Conservation (phyloP, 2,329 filamentous ascomycete genomes). For the Colletotrichum shisoi region DNA sequence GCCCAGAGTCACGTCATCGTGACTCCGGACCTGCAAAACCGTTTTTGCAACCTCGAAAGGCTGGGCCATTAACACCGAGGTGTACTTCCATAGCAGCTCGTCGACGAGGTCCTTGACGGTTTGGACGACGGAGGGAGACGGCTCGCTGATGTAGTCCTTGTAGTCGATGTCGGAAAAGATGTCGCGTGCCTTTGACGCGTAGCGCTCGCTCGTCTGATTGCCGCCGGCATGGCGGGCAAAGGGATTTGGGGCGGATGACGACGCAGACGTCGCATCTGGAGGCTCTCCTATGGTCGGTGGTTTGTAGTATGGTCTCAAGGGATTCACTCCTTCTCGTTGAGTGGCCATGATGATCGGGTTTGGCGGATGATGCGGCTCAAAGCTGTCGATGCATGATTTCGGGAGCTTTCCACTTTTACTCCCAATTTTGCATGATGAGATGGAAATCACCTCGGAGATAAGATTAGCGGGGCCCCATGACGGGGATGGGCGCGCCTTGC, state of each 20-base stretch:
- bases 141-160: constrained; percentile 81
- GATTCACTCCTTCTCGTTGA: constrained; percentile 63
- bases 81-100: constrained; percentile 90
- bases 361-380: constrained; percentile 30
- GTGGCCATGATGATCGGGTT: constrained; percentile 52
- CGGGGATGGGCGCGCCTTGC: constrained; percentile 3
- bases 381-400: constrained; percentile 22
- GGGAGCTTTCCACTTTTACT: constrained; percentile 37
- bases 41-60: constrained; percentile 98
- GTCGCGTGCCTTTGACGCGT: constrained; percentile 76
- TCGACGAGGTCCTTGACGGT: constrained; percentile 81
- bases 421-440: constrained; percentile 43
- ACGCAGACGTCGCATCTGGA: constrained; percentile 48
- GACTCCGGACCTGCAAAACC: constrained; percentile 77
- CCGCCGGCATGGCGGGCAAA: constrained; percentile 52
- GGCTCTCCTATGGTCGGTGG: constrained; percentile 64
- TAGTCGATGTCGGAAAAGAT: constrained; percentile 92
- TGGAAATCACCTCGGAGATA: constrained; percentile 47
- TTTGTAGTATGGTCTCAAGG: constrained; percentile 75
- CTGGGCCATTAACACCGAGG: constrained; percentile 85
- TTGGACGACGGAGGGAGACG: constrained; percentile 76
- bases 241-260: constrained; percentile 54
- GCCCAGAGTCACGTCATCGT: constrained; percentile 53
- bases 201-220: constrained; percentile 53
- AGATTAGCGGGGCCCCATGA: constrained; percentile 27